Conservation (phyloP, 2,329 filamentous ascomycete genomes). For the Pseudovirgaria hyperparasitica region DNA sequence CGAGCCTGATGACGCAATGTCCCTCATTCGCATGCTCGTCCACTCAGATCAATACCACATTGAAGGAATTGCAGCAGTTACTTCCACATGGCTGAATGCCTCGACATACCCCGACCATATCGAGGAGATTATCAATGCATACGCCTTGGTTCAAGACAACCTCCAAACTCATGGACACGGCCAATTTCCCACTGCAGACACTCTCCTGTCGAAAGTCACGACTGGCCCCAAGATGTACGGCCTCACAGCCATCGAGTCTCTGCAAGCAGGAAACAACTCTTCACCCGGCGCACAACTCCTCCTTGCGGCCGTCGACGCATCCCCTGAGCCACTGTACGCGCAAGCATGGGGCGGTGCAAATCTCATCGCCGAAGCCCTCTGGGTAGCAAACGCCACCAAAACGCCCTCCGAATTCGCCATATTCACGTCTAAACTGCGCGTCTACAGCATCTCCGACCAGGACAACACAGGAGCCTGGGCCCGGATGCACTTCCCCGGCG, state of each 20-base stretch:
- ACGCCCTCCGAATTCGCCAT: constrained; percentile 14
- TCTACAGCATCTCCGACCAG: constrained; percentile 39
- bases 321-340: constrained; percentile 36
- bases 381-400: constrained; percentile 22
- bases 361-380: constrained; percentile 37
- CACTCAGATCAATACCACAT: constrained; percentile 27
- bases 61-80: constrained; percentile 25
- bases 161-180: constrained; percentile 35
- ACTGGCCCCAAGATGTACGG: constrained; percentile 28
- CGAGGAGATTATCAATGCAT: constrained; percentile 22
- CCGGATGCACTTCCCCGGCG: constrained; percentile 33
- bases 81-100: constrained; percentile 27
- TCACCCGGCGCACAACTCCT: constrained; percentile 34
- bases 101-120: constrained; percentile 21
- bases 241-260: constrained; percentile 20
- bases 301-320: constrained; percentile 26
- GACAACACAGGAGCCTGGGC: constrained; percentile 43
- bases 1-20: constrained; percentile 27
- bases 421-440: constrained; percentile 22
- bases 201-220: constrained; percentile 23
- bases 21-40: constrained; percentile 23
- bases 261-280: constrained; percentile 17
- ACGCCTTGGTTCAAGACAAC: constrained; percentile 26
- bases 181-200: constrained; percentile 28
- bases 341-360: constrained; percentile 43